Evolutionary conservation across 331 rosid species (phyloP), one percentile per base, ranked within the genome.

Genomic region (Pyracantha coccinea): DNA sequence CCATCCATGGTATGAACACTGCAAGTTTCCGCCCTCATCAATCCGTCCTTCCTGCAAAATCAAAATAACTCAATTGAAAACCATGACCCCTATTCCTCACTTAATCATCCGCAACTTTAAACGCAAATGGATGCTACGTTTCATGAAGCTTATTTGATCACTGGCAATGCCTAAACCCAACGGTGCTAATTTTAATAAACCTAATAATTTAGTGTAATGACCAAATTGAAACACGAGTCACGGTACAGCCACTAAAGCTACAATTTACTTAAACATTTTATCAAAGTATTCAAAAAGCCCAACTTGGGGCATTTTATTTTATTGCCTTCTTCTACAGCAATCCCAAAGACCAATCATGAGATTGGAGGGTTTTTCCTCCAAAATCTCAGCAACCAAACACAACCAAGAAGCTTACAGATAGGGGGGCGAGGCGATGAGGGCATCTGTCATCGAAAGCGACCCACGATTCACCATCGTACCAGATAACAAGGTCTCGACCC

Each of bases 1-100:
- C 97, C 99, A 94, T 5, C 99, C 99, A 71, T 94, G 99, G 82
- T 92, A 94, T 31, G 99, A 92, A 80, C 97, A 94, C 84, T 92
- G 99, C 86, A 94, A 90, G 76, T 92, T 87, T 24, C 97, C 99
- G 3, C 72, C 87, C 74, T 92, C 97, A 87, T 94, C 97, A 25
- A 94, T 90, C 81, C 99, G 79, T 32, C 99, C 99, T 78, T 94
- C 99, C 99, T 94, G 75, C 81, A 74, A 74, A 78, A 69, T 35
- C 67, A 63, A 78, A 7, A 27, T 35, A 68, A 72, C 33, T 53
- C 76, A 25, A 71, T 79, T 47, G 47, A 29, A 19, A 68, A 17
- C 11, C 66, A 7, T 29, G 7, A 66, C 33, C 24, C 72, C 33
- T 19, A 3, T 55, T 66, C 29, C 72, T 16, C 29, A 52, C 2